Evolutionary conservation across 805 yeast genomes (phyloP), one percentile per base, ranked within the genome.

Genomic region (Candida lessepsii): DNA sequence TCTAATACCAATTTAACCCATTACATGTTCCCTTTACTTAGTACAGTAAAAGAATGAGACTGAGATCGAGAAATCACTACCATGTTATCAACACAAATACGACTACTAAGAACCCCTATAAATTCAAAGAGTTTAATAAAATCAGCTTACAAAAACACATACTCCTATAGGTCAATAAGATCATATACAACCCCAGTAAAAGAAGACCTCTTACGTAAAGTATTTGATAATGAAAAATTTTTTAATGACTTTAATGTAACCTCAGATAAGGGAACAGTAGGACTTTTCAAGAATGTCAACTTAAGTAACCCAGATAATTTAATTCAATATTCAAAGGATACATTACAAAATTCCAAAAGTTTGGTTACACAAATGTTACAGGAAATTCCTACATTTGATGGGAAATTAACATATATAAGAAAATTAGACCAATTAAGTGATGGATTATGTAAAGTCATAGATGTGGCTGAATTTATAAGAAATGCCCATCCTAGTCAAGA

Each of bases 391-490:
- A 76, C 75, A 36, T 64, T 68, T 16, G 65, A 67, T 8, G 86
- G 71, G 3, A 50, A 52, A 32, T 45, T 65, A 16, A 59, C 67
- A 4, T 86, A 78, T 39, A 75, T 91, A 39, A 53, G 77, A 30
- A 78, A 80, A 38, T 66, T 93, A 47, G 99, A 93, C 57, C 78
- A 88, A 49, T 64, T 93, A 28, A 85, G 96, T 53, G 98, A 93
- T 56, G 76, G 84, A 20, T 63, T 93, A 21, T 93, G 99, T 57
- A 77, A 96, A 41, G 97, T 88, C 5, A 90, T 93, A 29, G 99
- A 93, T 61, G 74, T 91, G 36, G 91, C 96, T 26, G 98, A 90
- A 52, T 91, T 91, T 63, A 79, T 93, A 20, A 69, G 98, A 34
- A 89, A 88, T 17, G 81, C 83, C 1, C 98, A 91, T 57, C 97